These are phyloP conservation scores for Aristolochia fimbriata DNA, from an alignment of 164 flowering plant genomes.

Conservation along the genomic window DNA sequence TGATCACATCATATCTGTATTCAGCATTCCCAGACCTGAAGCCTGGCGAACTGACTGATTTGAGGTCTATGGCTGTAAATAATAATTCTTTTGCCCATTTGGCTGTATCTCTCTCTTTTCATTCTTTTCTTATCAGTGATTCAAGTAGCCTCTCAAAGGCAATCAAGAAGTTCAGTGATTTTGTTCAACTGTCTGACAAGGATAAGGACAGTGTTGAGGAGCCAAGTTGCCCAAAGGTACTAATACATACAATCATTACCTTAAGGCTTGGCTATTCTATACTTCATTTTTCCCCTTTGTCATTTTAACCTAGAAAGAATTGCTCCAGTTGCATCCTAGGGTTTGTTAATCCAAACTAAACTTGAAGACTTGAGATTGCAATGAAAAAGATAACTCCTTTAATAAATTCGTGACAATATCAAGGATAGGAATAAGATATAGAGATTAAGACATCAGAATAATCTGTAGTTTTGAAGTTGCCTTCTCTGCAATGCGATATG, in stretches of 20 bases:
- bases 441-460: too few relatives aligned
- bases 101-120: constrained; percentile 50
- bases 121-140: constrained; percentile 56
- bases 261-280: too few relatives aligned
- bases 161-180: constrained; percentile 42
- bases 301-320: too few relatives aligned
- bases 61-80: constrained; percentile 63
- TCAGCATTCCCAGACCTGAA: constrained; percentile 77
- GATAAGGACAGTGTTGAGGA: constrained; percentile 25
- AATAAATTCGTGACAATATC: too few relatives aligned
- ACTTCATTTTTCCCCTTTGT: too few relatives aligned
- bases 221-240: constrained; percentile 82
- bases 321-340: too few relatives aligned
- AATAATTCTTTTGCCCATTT: constrained; percentile 72
- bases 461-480: too few relatives aligned
- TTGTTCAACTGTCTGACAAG: constrained; percentile 22
- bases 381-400: too few relatives aligned
- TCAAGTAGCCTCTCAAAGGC: constrained; percentile 42
- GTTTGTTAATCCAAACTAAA: too few relatives aligned
- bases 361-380: too few relatives aligned
- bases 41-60: constrained; percentile 93
- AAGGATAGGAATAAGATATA: too few relatives aligned
- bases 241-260: background rate
- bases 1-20: constrained; percentile 80
- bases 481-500: too few relatives aligned